These are phyloP conservation scores for Dryadomyces quercivorus DNA, from an alignment of 2,329 filamentous ascomycete species.

Conservation along the genomic window DNA sequence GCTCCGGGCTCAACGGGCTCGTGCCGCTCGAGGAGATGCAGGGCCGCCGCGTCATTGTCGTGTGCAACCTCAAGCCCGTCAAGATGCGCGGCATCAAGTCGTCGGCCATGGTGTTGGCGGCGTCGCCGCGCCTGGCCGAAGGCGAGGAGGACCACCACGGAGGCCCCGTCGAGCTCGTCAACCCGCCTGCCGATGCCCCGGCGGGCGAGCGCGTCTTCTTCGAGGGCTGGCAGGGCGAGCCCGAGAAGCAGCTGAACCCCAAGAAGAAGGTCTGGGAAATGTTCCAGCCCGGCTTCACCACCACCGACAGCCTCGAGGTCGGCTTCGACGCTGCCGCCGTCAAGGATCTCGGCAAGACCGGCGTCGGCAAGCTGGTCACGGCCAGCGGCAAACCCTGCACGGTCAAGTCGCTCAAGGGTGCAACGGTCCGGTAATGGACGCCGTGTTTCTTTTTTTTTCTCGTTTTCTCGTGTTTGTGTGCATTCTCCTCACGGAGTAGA, in stretches of 20 bases:
- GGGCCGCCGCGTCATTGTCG: constrained; percentile 83
- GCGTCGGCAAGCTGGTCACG: constrained; percentile 57
- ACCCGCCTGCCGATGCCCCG: constrained; percentile 62
- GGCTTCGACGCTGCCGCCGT: constrained; percentile 73
- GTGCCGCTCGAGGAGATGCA: constrained; percentile 95
- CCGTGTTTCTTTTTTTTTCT: too few relatives aligned
- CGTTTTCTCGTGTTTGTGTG: background rate
- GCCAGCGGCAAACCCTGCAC: constrained; percentile 69
- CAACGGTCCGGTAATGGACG: constrained; percentile 59
- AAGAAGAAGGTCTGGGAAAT: constrained; percentile 99
- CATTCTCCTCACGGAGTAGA: background rate
- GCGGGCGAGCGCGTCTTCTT: constrained; percentile 87
- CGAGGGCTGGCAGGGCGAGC: constrained; percentile 87
- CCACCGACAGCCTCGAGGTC: constrained; percentile 67
- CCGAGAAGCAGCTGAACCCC: constrained; percentile 86
- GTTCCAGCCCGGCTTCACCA: constrained; percentile 93
- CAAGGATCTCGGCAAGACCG: constrained; percentile 62
- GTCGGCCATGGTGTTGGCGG: constrained; percentile 84
- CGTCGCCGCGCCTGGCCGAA: constrained; percentile 70
- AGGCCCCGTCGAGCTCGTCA: constrained; percentile 84
- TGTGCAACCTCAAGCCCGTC: constrained; percentile 97
- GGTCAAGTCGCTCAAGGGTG: constrained; percentile 68
- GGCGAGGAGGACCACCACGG: constrained; percentile 78
- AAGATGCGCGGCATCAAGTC: constrained; percentile 87
- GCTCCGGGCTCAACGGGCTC: constrained; percentile 89